Conservation (phyloP, 2,329 filamentous ascomycete species). For the Aspergillus pseudotamarii region DNA sequence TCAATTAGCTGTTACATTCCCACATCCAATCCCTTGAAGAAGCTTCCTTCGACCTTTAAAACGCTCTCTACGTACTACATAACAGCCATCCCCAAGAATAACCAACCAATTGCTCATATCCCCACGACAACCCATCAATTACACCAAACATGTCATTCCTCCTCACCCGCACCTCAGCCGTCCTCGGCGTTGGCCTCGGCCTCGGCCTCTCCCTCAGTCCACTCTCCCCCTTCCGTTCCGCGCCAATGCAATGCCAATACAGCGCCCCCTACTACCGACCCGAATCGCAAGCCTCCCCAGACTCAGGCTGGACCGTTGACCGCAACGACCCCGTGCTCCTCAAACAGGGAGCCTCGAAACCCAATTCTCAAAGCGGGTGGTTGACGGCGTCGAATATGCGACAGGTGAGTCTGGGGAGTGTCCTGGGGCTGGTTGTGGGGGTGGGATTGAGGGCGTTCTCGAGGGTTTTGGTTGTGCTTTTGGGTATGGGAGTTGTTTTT, state of each 20-base stretch:
- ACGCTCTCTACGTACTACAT: no score
- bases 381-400: conserved; percentile 41
- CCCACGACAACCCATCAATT: not conserved
- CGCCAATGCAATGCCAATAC: conserved; percentile 44
- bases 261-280: conserved; percentile 26
- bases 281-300: conserved; percentile 21
- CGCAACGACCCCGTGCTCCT: conserved; percentile 24
- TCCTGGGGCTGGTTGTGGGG: conserved; percentile 47
- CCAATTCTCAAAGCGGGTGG: conserved; percentile 20
- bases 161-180: conserved; percentile 28
- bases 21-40: no score
- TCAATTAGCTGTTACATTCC: no score
- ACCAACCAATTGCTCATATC: no score
- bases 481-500: conserved; percentile 48
- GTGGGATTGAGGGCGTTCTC: conserved; percentile 49
- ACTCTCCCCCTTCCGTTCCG: conserved; percentile 36
- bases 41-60: no score
- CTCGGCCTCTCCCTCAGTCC: conserved; percentile 39
- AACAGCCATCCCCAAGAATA: no score
- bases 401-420: conserved; percentile 50
- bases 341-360: conserved; percentile 30
- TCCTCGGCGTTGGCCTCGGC: conserved; percentile 40
- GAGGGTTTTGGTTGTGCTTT: conserved; percentile 45
- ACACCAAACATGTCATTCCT: conserved; percentile 28
- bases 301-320: conserved; percentile 31